Base-by-base conservation (phyloP, 352 stramenopile species). In the Pythium chondricola region DNA sequence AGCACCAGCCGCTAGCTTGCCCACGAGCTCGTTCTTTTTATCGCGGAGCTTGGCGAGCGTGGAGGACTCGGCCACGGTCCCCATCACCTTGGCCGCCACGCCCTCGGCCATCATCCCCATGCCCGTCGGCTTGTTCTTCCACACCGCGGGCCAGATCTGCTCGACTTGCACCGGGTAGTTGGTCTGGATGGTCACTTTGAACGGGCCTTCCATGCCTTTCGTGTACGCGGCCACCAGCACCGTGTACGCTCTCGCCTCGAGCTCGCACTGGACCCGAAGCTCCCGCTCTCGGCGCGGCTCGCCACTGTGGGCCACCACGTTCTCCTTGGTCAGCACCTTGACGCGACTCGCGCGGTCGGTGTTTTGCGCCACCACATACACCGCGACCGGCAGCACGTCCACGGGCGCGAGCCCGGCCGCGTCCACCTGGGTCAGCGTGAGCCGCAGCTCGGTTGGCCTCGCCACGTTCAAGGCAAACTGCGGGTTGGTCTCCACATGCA, bases 401-500 rank as follows among this genome's bases (percentile, higher is more conserved):
- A 86, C 65, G 0, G 81, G 74, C 6, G 81, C 81, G 33, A 87
- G 64, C 3, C 81, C 81, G 3, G 56, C 61, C 16, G 51, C 44
- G 47, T 93, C 81, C 26, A 93, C 74, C 39, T 96, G 82, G 18
- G 83, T 93, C 33, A 97, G 58, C 18, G 78, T 92, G 25, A 97
- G 37, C 47, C 87, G 74, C 8, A 95, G 51, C 37, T 97, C 88
- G 0, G 88, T 95, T 0, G 85, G 87, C 0, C 83, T 66, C 2
- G 71, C 53, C 11, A 97, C 65, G 6, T 65, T 58, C 18, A 97
- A 63, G 14, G 76, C 61, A 42, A 82, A 97, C 59, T 97, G 85
- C 40, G 88, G 90, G 51, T 97, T 97, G 50, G 85, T 73, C 6
- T 93, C 83, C 3, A 97, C 63, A n/a, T n/a, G n/a, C n/a, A n/a